Base-by-base conservation (phyloP, 78 protist genomes). In the Reticulomyxa filosa region DNA sequence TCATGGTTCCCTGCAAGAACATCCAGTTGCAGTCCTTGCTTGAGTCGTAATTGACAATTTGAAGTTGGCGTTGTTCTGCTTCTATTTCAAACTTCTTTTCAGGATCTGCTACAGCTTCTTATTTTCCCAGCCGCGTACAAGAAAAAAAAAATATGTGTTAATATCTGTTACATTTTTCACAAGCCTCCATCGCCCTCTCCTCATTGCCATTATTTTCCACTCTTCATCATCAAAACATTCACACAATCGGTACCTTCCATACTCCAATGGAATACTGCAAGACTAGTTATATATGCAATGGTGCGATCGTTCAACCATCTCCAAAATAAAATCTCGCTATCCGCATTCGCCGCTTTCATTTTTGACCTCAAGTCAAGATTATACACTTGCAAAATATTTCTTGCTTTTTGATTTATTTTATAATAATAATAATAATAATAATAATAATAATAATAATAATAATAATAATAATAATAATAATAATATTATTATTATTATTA, bases 211-310 rank as follows among this genome's bases (percentile, higher is more conserved):
- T n/a, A n/a, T n/a, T n/a, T n/a, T n/a, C n/a, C n/a, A n/a, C n/a
- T n/a, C n/a, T n/a, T n/a, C n/a, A n/a, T n/a, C n/a, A n/a, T n/a
- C n/a, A n/a, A n/a, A n/a, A n/a, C n/a, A n/a, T n/a, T n/a, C n/a
- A n/a, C n/a, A n/a, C n/a, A n/a, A n/a, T n/a, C n/a, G n/a, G n/a
- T n/a, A 23, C 86, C 93, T 11, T 84, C 96, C 65, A 88, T 69
- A 17, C 79, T 2, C 97, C 97, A 93, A 77, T 96, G 99, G 79
- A 70, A 93, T 17, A 92, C 99, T n/a, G 92, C 69, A 0, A 53
- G 68, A 27, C 64, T 62, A 17, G 99, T 93, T 22, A 93, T 93
- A 13, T 93, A 35, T 2, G 83, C 98, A 38, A 96, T 34, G 35
- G 84, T 83, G 33, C 38, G 64, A 13, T 55, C 64, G 36, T 70